Conservation (phyloP, 768 basidiomycete genomes). For the Neoboletus subvelutipes region DNA sequence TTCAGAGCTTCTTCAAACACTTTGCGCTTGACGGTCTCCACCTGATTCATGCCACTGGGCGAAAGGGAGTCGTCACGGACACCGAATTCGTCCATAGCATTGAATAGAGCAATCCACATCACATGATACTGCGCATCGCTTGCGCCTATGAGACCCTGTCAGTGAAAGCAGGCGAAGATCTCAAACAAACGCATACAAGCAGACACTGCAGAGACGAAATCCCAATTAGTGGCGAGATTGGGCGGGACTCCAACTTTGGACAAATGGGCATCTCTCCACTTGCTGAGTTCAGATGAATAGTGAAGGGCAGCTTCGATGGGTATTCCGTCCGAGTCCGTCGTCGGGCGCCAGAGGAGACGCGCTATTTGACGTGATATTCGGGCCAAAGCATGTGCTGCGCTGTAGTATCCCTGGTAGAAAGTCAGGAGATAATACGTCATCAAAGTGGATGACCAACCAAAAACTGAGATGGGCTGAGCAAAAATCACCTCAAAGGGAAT, state of each 20-base stretch:
- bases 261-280: constrained; percentile 79
- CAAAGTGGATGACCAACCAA: constrained; percentile 48
- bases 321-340: constrained; percentile 75
- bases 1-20: constrained; percentile 81
- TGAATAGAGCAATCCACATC: constrained; percentile 86
- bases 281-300: constrained; percentile 55
- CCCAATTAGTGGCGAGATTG: constrained; percentile 84
- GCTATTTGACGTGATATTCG: constrained; percentile 82
- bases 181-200: constrained; percentile 44
- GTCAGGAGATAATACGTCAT: constrained; percentile 11
- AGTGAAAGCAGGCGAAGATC: not conserved
- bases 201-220: constrained; percentile 78
- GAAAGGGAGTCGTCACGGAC: constrained; percentile 55
- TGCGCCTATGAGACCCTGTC: constrained; percentile 46
- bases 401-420: constrained; percentile 69
- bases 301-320: constrained; percentile 59
- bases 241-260: constrained; percentile 81
- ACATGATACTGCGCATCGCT: constrained; percentile 90
- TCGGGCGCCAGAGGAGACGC: constrained; percentile 75
- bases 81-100: constrained; percentile 82
- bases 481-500: not conserved
- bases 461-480: constrained; percentile 44
- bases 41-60: constrained; percentile 49
- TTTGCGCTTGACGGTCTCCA: constrained; percentile 65
- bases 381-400: constrained; percentile 80